phyloP scores from a whole-genome alignment of 2,329 filamentous ascomycete species.

The Clonostachys byssicola region DNA sequence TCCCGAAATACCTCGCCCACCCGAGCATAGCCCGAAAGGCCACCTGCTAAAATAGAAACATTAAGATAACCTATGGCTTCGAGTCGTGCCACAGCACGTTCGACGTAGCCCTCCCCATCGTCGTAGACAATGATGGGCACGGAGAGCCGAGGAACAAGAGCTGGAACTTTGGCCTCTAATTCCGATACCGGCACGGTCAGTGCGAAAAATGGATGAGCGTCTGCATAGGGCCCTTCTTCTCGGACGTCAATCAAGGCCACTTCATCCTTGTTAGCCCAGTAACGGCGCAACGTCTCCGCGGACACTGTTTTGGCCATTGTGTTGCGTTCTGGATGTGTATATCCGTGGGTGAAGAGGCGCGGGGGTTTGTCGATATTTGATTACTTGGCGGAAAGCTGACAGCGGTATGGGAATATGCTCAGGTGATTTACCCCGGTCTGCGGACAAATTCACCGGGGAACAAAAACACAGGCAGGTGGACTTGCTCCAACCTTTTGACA shows the following conservation, averaged over 20 bases:
- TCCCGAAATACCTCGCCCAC: constrained; percentile 20
- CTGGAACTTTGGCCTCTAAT: constrained; percentile 15
- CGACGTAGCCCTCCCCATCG: constrained; percentile 17
- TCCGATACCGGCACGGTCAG: constrained; percentile 19
- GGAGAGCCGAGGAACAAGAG: constrained; percentile 15
- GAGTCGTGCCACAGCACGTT: constrained; percentile 12
- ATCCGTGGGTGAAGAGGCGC: no score
- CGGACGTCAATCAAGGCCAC: constrained; percentile 21
- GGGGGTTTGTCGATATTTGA: no score
- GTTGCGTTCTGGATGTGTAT: no score
- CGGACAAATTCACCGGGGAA: no score
- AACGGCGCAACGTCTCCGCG: constrained; percentile 10
- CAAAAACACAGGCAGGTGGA: no score
- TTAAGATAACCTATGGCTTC: constrained; percentile 14
- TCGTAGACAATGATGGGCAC: constrained; percentile 19
- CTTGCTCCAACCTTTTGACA: no score
- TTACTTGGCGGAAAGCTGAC: no score
- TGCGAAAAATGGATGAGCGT: constrained; percentile 18
- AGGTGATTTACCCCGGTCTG: no score
- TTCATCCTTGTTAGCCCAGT: constrained; percentile 14
- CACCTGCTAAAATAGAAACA: constrained; percentile 15
- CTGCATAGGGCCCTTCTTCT: constrained; percentile 20
- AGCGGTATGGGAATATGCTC: no score
- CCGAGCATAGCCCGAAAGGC: constrained; percentile 13
- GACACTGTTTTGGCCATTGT: constrained; percentile 13